Evolutionary conservation across 805 yeast genomes (phyloP).

Genomic region (Sugiyamaella americana): DNA sequence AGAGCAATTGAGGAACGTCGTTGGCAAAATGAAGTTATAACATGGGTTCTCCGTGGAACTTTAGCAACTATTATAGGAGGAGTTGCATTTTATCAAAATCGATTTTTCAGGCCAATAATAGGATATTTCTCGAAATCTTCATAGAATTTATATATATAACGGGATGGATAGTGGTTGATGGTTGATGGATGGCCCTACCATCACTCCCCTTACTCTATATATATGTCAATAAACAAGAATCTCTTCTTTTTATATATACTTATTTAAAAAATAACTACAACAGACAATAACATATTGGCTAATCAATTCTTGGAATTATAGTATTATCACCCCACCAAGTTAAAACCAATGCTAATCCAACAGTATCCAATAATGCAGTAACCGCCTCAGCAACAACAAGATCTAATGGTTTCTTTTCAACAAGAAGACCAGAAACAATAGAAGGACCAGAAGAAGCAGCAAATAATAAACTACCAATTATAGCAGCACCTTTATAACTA

Average conservation of each 20-base stretch:
- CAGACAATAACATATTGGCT: no score
- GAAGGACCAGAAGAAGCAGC: slow-evolving; percentile 34
- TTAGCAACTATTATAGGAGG: no score
- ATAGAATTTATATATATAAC: no score
- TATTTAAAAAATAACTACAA: no score
- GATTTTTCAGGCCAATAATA: no score
- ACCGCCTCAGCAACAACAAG: slow-evolving; percentile 30
- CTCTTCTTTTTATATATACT: no score
- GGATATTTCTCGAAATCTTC: no score
- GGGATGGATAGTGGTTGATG: no score
- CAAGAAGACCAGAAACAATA: slow-evolving; percentile 29
- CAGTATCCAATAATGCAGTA: slow-evolving; percentile 35
- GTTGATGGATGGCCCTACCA: no score
- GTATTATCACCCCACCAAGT: slow-evolving; percentile 28
- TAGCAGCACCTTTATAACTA: slow-evolving; percentile 36
- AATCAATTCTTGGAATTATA: neutral
- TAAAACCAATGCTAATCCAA: slow-evolving; percentile 35
- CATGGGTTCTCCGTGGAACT: slow-evolving; percentile 3
- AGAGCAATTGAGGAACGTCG: slow-evolving; percentile 51
- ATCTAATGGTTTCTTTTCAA: slow-evolving; percentile 34
- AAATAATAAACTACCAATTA: slow-evolving; percentile 35
- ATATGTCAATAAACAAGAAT: no score
- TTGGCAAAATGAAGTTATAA: slow-evolving; percentile 50
- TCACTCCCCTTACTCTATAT: no score
- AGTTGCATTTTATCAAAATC: no score